Conservation (phyloP, 352 stramenopile genomes). For the Phytophthora macrochlamydospora region DNA sequence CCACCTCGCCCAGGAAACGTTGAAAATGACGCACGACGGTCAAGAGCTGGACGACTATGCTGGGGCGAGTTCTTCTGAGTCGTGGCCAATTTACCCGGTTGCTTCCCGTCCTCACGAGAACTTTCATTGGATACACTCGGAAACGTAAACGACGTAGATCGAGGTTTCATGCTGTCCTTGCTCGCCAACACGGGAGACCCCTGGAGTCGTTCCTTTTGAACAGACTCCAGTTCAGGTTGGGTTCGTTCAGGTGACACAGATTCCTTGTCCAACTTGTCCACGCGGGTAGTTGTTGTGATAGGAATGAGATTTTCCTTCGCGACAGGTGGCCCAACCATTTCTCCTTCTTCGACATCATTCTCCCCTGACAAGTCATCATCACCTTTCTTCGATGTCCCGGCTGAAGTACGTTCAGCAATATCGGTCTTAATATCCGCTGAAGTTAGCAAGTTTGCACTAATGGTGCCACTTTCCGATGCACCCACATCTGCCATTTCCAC, state of each 20-base stretch:
- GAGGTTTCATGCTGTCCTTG: slow-evolving; percentile 29
- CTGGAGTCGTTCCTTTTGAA: slow-evolving; percentile 21
- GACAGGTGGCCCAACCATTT: slow-evolving; percentile 22
- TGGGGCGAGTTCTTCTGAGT: slow-evolving; percentile 17
- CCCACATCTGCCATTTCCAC: slow-evolving; percentile 19
- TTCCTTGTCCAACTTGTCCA: not conserved
- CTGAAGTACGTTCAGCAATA: not conserved
- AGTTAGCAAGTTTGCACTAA: not conserved
- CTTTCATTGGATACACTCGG: slow-evolving; percentile 10
- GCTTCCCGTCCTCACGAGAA: slow-evolving; percentile 7
- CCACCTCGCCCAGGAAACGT: slow-evolving; percentile 19
- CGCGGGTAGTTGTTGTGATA: not conserved
- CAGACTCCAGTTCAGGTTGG: slow-evolving; percentile 5
- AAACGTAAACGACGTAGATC: slow-evolving; percentile 48
- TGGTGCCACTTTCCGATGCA: not conserved
- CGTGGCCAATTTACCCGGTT: slow-evolving; percentile 4
- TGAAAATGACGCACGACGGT: slow-evolving; percentile 59
- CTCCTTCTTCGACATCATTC: slow-evolving; percentile 30
- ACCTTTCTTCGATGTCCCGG: slow-evolving; percentile 6
- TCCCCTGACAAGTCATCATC: not conserved
- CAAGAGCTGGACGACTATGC: slow-evolving; percentile 34
- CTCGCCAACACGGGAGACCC: slow-evolving; percentile 6
- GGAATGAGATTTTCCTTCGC: slow-evolving; percentile 9
- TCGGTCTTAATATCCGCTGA: too few species aligned
- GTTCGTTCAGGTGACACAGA: not conserved